Evolutionary conservation across 495 filamentous ascomycete species (phyloP), one percentile per base, ranked within the genome.

Genomic region (Annulohypoxylon maeteangense): DNA sequence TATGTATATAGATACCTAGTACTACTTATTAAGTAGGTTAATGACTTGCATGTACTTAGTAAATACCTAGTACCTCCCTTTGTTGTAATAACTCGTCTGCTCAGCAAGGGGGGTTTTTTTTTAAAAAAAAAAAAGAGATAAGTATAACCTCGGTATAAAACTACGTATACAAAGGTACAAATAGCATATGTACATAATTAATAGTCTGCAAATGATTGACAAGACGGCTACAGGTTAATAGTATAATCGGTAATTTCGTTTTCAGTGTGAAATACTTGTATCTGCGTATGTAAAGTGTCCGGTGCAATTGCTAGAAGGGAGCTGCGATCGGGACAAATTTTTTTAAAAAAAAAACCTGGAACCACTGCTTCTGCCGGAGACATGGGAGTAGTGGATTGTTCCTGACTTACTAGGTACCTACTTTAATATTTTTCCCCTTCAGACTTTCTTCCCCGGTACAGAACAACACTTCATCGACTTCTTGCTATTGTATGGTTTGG

Each of bases 301-400:
- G 34, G 55, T 73, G 32, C 63, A 67, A 57, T 56, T 68, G 14
- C 50, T 42, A 57, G 7, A 47, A 44, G 55, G 64, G 58, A 67
- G 18, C 63, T 25, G 60, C 59, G 31, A 51, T 31, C 31, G 36
- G 20, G 57, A 29, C 27, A 29, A 6, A 6, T n/a, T n/a, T n/a
- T n/a, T n/a, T n/a, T 25, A 64, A 61, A 65, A 67, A 40, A 61
- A 65, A 55, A 56, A n/a, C n/a, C 12, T 44, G 40, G 40, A 44
- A 44, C 40, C 32, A 53, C 22, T 68, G 70, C 67, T 74, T 73
- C 53, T 64, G 44, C 59, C 74, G 70, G 74, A 70, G 71, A 76
- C 60, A 70, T 69, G 70, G 62, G 67, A 63, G 42, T 38, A 66
- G 36, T 66, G 53, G 65, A 70, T 57, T 63, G 53, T 62, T 44